phyloP scores from a whole-genome alignment of 2,329 filamentous ascomycete species.

The Thielaviopsis musarum region DNA sequence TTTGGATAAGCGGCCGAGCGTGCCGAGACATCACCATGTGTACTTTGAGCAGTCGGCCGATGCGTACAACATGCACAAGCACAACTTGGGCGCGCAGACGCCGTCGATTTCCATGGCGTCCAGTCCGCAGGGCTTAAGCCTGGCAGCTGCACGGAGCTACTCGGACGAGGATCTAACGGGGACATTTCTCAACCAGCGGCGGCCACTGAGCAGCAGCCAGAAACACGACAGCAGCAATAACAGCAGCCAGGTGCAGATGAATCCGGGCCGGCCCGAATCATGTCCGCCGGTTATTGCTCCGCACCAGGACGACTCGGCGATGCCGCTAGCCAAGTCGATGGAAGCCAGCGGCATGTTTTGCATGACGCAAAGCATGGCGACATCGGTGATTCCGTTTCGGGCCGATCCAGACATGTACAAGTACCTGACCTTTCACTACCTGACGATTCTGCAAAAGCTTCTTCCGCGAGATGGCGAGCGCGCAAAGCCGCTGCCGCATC shows the following conservation, averaged over 20 bases:
- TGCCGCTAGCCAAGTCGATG: conserved; percentile 41
- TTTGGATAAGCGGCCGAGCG: conserved; percentile 37
- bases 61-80: conserved; percentile 15
- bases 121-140: conserved; percentile 30
- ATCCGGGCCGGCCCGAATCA: background rate
- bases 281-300: conserved; percentile 18
- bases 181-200: conserved; percentile 29
- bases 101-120: conserved; percentile 29
- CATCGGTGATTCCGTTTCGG: conserved; percentile 37
- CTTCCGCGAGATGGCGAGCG: conserved; percentile 23
- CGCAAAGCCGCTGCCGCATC: conserved; percentile 25
- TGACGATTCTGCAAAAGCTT: conserved; percentile 33
- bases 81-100: conserved; percentile 19
- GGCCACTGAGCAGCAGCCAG: conserved; percentile 18
- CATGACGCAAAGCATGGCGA: conserved; percentile 45
- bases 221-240: conserved; percentile 26
- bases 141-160: conserved; percentile 43
- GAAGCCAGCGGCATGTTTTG: conserved; percentile 39
- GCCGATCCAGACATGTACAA: conserved; percentile 35
- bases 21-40: background rate
- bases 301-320: conserved; percentile 26
- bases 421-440: conserved; percentile 38
- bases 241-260: conserved; percentile 9
- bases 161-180: conserved; percentile 48
- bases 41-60: background rate